Percentiles rank a stretch among this genome's conserved stretches.
These are phyloP conservation scores for Oenanthe sinensis DNA, from an alignment of 129 eudicot species.

Conservation along the genomic window DNA sequence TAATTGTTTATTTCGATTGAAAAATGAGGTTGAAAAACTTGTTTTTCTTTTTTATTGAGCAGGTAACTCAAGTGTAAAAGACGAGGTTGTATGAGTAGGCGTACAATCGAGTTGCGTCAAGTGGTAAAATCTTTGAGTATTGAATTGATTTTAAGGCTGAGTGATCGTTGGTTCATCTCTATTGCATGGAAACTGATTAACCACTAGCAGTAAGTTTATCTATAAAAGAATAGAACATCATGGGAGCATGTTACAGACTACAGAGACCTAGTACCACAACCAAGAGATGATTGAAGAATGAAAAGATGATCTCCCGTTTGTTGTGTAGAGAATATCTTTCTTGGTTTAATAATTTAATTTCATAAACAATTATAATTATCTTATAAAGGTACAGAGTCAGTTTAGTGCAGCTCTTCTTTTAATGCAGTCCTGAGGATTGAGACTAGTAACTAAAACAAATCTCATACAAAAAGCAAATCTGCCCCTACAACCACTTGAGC, in stretches of 20 bases:
- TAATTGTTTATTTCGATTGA: too few species aligned
- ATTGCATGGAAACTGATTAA: neutral
- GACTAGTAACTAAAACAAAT: neutral
- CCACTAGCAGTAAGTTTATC: neutral
- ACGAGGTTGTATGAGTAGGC: too few species aligned
- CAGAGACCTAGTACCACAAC: conserved; percentile 9
- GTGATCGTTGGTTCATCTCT: neutral
- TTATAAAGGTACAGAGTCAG: neutral
- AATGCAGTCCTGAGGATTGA: neutral
- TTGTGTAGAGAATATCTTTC: conserved; percentile 33
- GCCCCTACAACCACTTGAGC: neutral
- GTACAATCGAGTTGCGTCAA: too few species aligned
- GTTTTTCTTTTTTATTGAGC: too few species aligned
- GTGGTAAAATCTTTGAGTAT: neutral
- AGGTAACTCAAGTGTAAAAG: too few species aligned
- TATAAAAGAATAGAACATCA: neutral
- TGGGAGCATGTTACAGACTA: neutral
- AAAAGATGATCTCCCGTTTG: conserved; percentile 47
- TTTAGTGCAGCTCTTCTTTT: neutral
- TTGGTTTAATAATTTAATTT: conserved; percentile 7
- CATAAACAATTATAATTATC: neutral
- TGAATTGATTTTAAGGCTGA: too few species aligned
- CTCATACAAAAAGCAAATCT: neutral
- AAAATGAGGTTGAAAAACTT: too few species aligned
- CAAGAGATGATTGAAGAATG: conserved; percentile 39